phyloP scores from a whole-genome alignment of 257 asterid species.

The Hygrophila difformis region DNA sequence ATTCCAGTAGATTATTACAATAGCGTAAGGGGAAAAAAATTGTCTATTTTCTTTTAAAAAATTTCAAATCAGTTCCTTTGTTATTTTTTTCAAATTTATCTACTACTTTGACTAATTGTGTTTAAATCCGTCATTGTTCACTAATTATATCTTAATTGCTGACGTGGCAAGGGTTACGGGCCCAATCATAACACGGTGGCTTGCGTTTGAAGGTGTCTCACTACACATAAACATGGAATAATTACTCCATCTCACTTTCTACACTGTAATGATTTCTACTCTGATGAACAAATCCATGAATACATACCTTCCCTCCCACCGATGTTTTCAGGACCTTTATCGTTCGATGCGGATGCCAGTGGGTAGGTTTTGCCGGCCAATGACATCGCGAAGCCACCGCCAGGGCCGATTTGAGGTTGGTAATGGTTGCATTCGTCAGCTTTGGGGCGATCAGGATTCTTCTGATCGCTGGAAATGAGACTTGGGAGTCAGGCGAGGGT shows the following conservation, averaged over 20 bases:
- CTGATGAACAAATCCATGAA: constrained; percentile 63
- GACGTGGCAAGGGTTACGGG: no score
- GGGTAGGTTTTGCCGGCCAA: constrained; percentile 13
- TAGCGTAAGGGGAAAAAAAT: no score
- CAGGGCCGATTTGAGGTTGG: constrained; percentile 11
- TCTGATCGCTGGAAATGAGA: constrained; percentile 41
- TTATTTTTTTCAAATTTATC: no score
- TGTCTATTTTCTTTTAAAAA: no score
- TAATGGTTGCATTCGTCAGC: background rate
- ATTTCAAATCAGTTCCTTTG: no score
- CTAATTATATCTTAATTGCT: no score
- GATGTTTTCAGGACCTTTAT: constrained; percentile 24
- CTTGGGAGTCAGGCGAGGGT: constrained; percentile 29
- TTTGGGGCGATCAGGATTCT: background rate
- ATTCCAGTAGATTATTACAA: no score
- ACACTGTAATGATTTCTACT: constrained; percentile 37
- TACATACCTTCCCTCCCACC: constrained; percentile 50
- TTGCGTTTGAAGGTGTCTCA: no score
- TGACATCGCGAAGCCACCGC: constrained; percentile 11
- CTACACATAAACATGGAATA: no score
- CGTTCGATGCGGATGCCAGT: constrained; percentile 19
- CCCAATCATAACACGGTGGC: no score
- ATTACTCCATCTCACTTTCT: constrained; percentile 20
- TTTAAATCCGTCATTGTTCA: no score
- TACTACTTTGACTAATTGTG: no score